A percentile compares a stretch with the other conserved stretches of the same genome.
phyloP scores from a whole-genome alignment of 148 eudicot species.

The Polygonum aviculare region DNA sequence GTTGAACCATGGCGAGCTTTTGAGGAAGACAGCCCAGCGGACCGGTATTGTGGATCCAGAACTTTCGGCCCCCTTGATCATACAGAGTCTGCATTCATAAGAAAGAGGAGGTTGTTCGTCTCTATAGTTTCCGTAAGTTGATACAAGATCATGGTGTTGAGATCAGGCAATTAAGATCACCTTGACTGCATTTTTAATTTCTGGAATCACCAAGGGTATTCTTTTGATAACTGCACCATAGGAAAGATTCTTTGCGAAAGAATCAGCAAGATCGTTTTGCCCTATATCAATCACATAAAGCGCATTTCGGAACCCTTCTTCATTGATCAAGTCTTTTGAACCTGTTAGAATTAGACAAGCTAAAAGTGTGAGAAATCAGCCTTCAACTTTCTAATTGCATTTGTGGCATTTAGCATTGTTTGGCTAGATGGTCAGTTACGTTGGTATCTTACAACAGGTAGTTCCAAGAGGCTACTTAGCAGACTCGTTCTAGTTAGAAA shows the following conservation, averaged over 20 bases:
- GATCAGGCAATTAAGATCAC: conserved; percentile 24
- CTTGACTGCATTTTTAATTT: conserved; percentile 68
- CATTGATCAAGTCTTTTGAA: conserved; percentile 25
- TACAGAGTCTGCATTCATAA: conserved; percentile 39
- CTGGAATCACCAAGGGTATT: conserved; percentile 55
- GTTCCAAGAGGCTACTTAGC: too few relatives aligned
- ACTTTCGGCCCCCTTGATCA: conserved; percentile 68
- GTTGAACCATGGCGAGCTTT: conserved; percentile 45
- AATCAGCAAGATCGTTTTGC: conserved; percentile 74
- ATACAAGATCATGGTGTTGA: conserved; percentile 25
- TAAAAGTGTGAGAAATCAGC: neutral
- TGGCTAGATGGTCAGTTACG: neutral
- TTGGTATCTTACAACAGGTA: neutral
- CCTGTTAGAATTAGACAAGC: conserved; percentile 23
- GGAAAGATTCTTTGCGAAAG: conserved; percentile 59
- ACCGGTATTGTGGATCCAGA: conserved; percentile 94
- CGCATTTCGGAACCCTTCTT: conserved; percentile 48
- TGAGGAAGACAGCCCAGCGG: conserved; percentile 94
- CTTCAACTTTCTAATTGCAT: neutral
- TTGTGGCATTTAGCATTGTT: neutral
- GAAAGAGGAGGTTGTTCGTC: neutral
- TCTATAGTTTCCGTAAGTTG: neutral
- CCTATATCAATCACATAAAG: conserved; percentile 93
- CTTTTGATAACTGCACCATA: conserved; percentile 52
- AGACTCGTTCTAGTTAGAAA: neutral